Evolutionary conservation across 257 asterid species (phyloP), one percentile per base, ranked within the genome.

Genomic region (Scutellaria minor): DNA sequence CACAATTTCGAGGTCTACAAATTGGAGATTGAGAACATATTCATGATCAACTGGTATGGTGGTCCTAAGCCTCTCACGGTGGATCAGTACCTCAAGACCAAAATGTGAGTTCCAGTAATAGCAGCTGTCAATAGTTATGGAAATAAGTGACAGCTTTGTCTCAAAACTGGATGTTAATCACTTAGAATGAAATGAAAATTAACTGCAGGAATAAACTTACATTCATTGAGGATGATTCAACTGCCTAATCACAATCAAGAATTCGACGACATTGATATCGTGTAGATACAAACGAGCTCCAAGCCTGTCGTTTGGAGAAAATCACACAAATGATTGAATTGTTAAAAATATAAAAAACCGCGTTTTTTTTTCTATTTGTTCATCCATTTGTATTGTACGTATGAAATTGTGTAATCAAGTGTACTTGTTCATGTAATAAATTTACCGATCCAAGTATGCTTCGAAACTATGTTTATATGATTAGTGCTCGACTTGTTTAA

Each of bases 31-130:
- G 87, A 85, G 50, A 85, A 89, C 52, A 89, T 93, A 72, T 90
- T 93, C 78, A 60, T 93, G 87, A 84, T 93, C 70, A 93, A 90
- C 71, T 93, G 96, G 96, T 93, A 73, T n/a, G 98, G 98, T 18
- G 98, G 97, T 52, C 91, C 97, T 47, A 89, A 90, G 85, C 97
- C 98, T 68, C 85, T 93, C 70, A 90, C 98, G 0, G 96, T 86
- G 81, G 96, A 89, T 63, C 88, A 91, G 57, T 93, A 93, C 81
- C 81, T 93, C 76, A 70, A 81, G 13, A 83, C 81, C 47, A 68
- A 77, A 64, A 68, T 80, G 90, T 84, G 82, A 93, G 89, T 84
- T 57, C 74, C 46, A 47, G 72, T 35, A 18, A 10, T 55, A 20
- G 27, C 9, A 47, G 68, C 63, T 40, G 5, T 42, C 31, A 1